phyloP scores from a whole-genome alignment of 768 basidiomycete species.

The Mycena indigotica region DNA sequence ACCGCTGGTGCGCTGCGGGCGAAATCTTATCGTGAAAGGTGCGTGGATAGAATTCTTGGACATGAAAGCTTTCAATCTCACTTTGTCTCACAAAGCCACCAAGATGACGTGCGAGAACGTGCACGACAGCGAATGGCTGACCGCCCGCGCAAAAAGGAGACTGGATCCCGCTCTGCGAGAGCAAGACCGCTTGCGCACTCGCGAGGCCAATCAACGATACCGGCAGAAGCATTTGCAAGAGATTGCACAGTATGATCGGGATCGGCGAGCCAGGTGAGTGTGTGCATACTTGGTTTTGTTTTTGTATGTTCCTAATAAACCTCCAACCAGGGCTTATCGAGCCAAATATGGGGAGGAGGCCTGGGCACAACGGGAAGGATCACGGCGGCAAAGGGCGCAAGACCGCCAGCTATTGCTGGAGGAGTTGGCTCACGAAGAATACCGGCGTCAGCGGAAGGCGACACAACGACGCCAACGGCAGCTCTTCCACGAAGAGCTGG shows the following conservation, averaged over 20 bases:
- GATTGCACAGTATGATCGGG: not conserved
- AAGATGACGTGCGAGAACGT: not conserved
- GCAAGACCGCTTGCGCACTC: too few relatives aligned
- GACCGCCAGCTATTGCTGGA: not conserved
- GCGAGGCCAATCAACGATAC: too few relatives aligned
- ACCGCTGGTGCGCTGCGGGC: not conserved
- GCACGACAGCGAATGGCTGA: not conserved
- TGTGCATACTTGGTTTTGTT: not conserved
- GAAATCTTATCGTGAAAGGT: not conserved
- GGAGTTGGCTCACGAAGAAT: not conserved
- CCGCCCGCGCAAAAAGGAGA: too few relatives aligned
- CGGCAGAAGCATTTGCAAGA: too few relatives aligned
- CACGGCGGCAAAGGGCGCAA: not conserved
- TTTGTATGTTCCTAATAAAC: not conserved
- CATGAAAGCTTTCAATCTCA: too few relatives aligned
- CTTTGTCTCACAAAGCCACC: too few relatives aligned
- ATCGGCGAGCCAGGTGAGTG: not conserved
- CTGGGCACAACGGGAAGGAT: not conserved
- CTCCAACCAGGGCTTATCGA: not conserved
- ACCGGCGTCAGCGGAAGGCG: not conserved
- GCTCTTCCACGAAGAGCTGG: not conserved
- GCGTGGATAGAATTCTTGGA: too few relatives aligned
- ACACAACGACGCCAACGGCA: not conserved
- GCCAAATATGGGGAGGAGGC: not conserved
- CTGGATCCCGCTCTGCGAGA: too few relatives aligned